Evolutionary conservation across 345 rosid genomes (phyloP).

Genomic region (Lepidium africanum): DNA sequence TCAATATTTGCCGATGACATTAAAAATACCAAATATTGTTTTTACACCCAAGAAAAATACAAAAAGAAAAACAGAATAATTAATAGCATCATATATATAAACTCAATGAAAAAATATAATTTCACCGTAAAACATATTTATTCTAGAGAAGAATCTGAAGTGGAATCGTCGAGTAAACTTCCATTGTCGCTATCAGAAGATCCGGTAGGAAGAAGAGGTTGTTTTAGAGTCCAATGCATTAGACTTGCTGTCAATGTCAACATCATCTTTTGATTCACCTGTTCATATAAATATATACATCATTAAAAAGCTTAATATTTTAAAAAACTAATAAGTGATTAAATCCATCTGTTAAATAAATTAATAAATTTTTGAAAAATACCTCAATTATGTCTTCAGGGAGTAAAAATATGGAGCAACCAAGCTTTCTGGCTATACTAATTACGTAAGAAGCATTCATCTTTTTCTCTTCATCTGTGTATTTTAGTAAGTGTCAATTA

Average conservation of each 20-base stretch:
- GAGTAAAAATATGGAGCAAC: slow-evolving; percentile 93
- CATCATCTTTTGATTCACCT: slow-evolving; percentile 99
- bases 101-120: not conserved
- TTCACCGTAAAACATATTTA: slow-evolving; percentile 21
- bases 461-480: slow-evolving; percentile 84
- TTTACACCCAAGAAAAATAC: not conserved
- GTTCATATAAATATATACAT: not conserved
- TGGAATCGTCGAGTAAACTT: slow-evolving; percentile 58
- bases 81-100: not conserved
- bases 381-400: slow-evolving; percentile 97
- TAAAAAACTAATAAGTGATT: not conserved
- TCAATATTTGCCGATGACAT: not conserved
- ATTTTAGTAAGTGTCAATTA: not conserved
- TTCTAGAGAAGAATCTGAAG: slow-evolving; percentile 71
- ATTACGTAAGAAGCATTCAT: slow-evolving; percentile 96
- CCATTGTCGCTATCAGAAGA: slow-evolving; percentile 64
- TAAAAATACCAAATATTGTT: slow-evolving; percentile 1
- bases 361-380: not conserved
- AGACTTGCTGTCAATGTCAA: slow-evolving; percentile 88
- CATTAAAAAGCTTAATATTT: too few species aligned
- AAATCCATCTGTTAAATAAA: not conserved
- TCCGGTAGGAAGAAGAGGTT: slow-evolving; percentile 49
- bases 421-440: slow-evolving; percentile 90
- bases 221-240: slow-evolving; percentile 86
- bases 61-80: not conserved